Conservation (phyloP, 495 filamentous ascomycete genomes). For the Beverwykella pulmonaria region DNA sequence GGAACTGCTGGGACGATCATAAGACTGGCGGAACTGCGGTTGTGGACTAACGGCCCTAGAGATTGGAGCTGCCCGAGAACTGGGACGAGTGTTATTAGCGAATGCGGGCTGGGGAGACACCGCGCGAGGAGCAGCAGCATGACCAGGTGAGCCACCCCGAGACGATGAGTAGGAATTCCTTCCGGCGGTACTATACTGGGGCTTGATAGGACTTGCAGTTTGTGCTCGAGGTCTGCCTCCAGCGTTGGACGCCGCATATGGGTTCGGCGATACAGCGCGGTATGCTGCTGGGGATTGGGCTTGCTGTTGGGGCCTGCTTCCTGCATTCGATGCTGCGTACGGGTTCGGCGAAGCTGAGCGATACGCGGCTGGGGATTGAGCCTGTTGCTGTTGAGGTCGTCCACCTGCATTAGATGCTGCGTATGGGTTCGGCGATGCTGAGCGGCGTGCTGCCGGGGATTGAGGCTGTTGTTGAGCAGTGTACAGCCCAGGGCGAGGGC, state of each 20-base stretch:
- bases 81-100: slow-evolving; percentile 25
- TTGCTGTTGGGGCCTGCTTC: slow-evolving; percentile 43
- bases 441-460: not conserved
- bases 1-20: slow-evolving; percentile 67
- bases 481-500: slow-evolving; percentile 54
- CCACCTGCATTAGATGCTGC: slow-evolving; percentile 38
- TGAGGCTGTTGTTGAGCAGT: slow-evolving; percentile 30
- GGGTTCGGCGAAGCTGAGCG: slow-evolving; percentile 52
- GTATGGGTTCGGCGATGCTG: slow-evolving; percentile 55
- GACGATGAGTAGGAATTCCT: slow-evolving; percentile 63
- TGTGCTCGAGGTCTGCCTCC: slow-evolving; percentile 38
- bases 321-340: slow-evolving; percentile 40
- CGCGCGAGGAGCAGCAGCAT: slow-evolving; percentile 54
- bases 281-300: slow-evolving; percentile 32
- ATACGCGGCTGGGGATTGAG: slow-evolving; percentile 10
- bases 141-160: slow-evolving; percentile 40
- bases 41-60: slow-evolving; percentile 35
- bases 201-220: slow-evolving; percentile 55
- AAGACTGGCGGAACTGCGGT: slow-evolving; percentile 41
- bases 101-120: slow-evolving; percentile 57
- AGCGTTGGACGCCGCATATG: slow-evolving; percentile 48
- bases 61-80: slow-evolving; percentile 22
- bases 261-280: slow-evolving; percentile 50
- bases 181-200: slow-evolving; percentile 48
- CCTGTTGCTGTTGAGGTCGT: not conserved